Evolutionary conservation across 1,284 basidiomycete species (phyloP), one percentile per base, ranked within the genome.

Genomic region (Melampsora americana): DNA sequence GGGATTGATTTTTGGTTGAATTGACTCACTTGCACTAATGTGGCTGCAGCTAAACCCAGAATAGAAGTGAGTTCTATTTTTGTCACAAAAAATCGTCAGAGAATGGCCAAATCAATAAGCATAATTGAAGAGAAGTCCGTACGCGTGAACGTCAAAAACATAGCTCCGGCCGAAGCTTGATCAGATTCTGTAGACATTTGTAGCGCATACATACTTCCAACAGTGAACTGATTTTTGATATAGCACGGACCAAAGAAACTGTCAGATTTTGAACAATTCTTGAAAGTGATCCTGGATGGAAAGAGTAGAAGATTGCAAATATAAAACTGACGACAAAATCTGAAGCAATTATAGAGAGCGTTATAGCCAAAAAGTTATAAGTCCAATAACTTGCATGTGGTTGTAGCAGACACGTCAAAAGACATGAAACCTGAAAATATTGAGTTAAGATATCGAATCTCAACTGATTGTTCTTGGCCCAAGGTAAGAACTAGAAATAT

Each of bases 311-410:
- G n/a, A 28, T 64, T 16, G 14, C 12, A 28, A 66, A 14, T 1
- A 42, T 42, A 46, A 20, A 7, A 72, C 70, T 35, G 46, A 72
- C 70, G 1, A 72, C 70, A 65, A 72, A 72, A 50, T 72, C 70
- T 48, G 70, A 48, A 26, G 61, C 70, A 12, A 72, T 50, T 5
- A 72, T 62, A 26, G 70, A 64, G 6, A 72, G 61, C n/a, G 70
- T 62, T 11, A 72, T 61, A 3, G 70, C 30, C 28, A 44, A 39
- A 50, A 72, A 72, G 48, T 72, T 72, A 50, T 50, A 72, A 2
- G 42, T 48, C 70, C 70, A 72, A 72, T 72, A 72, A 42, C 61
- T 72, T 30, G 70, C 70, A 23, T 60, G 39, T 16, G 70, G 64
- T 60, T 72, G 48, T 62, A 72, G 64, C 16, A 72, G 20, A 3